These are phyloP conservation scores for Fusarium robinianum DNA, from an alignment of 2,329 filamentous ascomycete species.

Conservation along the genomic window DNA sequence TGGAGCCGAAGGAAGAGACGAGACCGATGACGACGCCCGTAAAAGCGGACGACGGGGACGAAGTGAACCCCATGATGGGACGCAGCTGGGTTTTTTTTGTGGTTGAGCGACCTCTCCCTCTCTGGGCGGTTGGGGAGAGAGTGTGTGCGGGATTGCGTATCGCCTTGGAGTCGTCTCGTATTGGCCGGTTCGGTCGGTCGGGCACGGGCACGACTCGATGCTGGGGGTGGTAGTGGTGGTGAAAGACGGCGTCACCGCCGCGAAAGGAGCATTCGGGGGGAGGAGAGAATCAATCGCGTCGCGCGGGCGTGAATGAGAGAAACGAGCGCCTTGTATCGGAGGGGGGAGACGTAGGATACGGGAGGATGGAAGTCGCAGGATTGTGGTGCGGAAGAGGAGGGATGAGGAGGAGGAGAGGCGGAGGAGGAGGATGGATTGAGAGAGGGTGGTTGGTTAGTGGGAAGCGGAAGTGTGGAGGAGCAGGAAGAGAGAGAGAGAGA, in stretches of 20 bases:
- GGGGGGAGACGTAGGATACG: background rate
- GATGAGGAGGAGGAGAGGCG: slow-evolving; percentile 6
- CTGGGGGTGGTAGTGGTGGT: slow-evolving; percentile 7
- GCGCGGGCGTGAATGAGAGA: slow-evolving; percentile 10
- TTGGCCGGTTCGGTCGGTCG: slow-evolving; percentile 24
- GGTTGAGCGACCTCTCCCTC: background rate
- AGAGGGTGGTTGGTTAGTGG: slow-evolving; percentile 22
- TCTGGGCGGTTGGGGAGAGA: background rate
- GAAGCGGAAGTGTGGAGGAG: slow-evolving; percentile 28
- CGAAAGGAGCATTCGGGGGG: slow-evolving; percentile 34
- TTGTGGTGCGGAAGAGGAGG: slow-evolving; percentile 1
- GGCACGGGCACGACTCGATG: slow-evolving; percentile 25
- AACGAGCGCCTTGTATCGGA: slow-evolving; percentile 1
- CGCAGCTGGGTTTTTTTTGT: background rate
- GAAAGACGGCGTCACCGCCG: slow-evolving; percentile 39
- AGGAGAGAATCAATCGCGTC: slow-evolving; percentile 35
- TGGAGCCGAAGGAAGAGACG: slow-evolving; percentile 90
- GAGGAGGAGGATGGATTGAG: slow-evolving; percentile 22
- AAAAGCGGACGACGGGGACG: slow-evolving; percentile 52
- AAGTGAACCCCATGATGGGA: slow-evolving; percentile 38
- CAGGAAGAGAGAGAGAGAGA: slow-evolving; percentile 4
- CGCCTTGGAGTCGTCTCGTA: slow-evolving; percentile 20
- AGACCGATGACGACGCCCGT: slow-evolving; percentile 92
- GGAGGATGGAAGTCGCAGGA: slow-evolving; percentile 2
- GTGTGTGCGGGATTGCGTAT: slow-evolving; percentile 17